Conservation (phyloP, 169 alveolate species). For the Theileria equi region DNA sequence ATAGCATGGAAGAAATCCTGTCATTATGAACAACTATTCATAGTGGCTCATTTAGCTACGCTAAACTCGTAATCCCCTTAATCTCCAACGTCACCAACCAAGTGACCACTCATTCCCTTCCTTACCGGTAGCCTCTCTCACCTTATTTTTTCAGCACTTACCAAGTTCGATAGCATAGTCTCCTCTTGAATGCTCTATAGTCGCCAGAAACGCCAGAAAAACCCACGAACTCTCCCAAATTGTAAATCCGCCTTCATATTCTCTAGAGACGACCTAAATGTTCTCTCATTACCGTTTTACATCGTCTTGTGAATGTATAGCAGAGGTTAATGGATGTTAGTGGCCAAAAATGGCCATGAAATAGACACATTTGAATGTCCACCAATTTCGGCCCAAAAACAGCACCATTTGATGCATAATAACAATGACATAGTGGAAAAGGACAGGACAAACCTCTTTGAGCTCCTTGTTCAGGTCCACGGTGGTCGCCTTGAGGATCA, state of each 20-base stretch:
- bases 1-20: no score
- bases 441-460: neutral
- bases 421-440: no score
- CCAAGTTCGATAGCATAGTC: slow-evolving; percentile 39
- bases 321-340: neutral
- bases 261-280: slow-evolving; percentile 25
- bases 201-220: slow-evolving; percentile 27
- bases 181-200: neutral
- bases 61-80: no score
- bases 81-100: no score
- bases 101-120: no score
- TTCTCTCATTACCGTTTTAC: neutral
- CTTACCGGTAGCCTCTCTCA: neutral
- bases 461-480: neutral
- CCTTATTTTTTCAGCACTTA: slow-evolving; percentile 1
- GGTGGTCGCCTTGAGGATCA: neutral
- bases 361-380: no score
- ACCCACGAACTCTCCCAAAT: slow-evolving; percentile 66
- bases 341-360: no score
- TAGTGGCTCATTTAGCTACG: no score
- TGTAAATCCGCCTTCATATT: slow-evolving; percentile 63
- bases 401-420: no score
- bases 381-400: no score
- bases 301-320: neutral
- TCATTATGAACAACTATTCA: no score